phyloP scores from a whole-genome alignment of 2,329 filamentous ascomycete genomes.

The Colletotrichum musicola region DNA sequence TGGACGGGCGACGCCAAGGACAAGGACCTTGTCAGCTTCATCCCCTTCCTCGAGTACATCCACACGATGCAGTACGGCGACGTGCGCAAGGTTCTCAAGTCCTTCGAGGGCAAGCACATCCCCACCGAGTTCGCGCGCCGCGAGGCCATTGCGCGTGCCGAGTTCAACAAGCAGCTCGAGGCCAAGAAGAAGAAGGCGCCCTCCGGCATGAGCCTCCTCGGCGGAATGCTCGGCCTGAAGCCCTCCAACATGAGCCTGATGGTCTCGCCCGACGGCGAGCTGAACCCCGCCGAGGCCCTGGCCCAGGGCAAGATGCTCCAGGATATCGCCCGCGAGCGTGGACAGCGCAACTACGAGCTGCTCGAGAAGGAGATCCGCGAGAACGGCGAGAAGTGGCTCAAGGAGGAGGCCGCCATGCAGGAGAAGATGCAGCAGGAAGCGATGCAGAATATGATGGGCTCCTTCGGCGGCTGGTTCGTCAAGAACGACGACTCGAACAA shows the following conservation, averaged over 20 bases:
- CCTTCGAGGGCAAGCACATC: conserved; percentile 90
- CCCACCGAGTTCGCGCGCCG: conserved; percentile 90
- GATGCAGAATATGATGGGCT: conserved; percentile 91
- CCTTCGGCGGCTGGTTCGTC: conserved; percentile 72
- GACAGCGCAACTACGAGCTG: conserved; percentile 88
- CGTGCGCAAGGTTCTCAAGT: conserved; percentile 86
- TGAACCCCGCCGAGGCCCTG: conserved; percentile 79
- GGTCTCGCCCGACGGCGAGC: conserved; percentile 74
- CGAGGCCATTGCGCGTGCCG: conserved; percentile 85
- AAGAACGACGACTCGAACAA: conserved; percentile 37
- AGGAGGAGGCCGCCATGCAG: conserved; percentile 89
- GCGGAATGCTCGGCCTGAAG: conserved; percentile 83
- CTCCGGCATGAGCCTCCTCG: conserved; percentile 76
- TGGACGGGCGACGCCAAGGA: conserved; percentile 90
- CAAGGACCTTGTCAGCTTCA: conserved; percentile 86
- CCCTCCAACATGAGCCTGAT: conserved; percentile 73
- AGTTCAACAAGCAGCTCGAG: conserved; percentile 84
- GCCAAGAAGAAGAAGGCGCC: conserved; percentile 70
- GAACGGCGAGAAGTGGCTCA: conserved; percentile 95
- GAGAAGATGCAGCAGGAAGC: conserved; percentile 92
- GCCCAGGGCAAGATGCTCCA: conserved; percentile 97
- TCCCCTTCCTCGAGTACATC: conserved; percentile 97
- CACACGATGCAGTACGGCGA: conserved; percentile 93
- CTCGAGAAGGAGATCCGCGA: conserved; percentile 92
- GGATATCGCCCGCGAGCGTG: conserved; percentile 92